Evolutionary conservation across 2,329 filamentous ascomycete genomes (phyloP).

Genomic region (Trichoderma sp.): DNA sequence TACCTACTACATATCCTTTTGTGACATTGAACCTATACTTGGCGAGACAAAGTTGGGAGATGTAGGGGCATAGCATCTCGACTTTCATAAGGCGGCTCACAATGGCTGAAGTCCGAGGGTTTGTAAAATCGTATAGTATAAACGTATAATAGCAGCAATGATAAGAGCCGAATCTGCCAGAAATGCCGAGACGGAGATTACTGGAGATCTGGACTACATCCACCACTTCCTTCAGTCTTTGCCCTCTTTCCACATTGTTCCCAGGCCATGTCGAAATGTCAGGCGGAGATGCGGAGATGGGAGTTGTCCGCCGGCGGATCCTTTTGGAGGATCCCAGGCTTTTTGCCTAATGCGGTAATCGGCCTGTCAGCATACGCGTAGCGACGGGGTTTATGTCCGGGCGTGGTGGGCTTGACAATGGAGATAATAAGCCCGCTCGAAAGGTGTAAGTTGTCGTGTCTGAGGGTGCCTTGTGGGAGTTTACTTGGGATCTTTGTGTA

Average conservation of each 20-base stretch:
- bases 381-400: constrained; percentile 12
- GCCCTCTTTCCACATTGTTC: too few species aligned
- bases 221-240: too few species aligned
- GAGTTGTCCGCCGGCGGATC: background rate
- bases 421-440: constrained; percentile 7
- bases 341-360: background rate
- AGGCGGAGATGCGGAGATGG: constrained; percentile 22
- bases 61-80: too few species aligned
- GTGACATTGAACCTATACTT: too few species aligned
- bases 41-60: too few species aligned
- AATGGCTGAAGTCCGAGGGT: too few species aligned
- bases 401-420: background rate
- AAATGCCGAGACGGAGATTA: constrained; percentile 6
- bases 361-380: constrained; percentile 16
- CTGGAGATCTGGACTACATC: background rate
- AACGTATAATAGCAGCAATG: too few species aligned
- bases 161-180: too few species aligned
- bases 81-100: too few species aligned
- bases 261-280: background rate
- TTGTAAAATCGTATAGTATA: too few species aligned
- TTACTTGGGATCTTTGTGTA: background rate
- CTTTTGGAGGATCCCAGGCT: background rate
- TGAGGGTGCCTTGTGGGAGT: background rate
- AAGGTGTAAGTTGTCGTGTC: background rate
- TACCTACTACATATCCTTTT: too few species aligned